These are phyloP conservation scores for Penicillium samsonianum DNA, from an alignment of 495 filamentous ascomycete genomes.

Conservation along the genomic window DNA sequence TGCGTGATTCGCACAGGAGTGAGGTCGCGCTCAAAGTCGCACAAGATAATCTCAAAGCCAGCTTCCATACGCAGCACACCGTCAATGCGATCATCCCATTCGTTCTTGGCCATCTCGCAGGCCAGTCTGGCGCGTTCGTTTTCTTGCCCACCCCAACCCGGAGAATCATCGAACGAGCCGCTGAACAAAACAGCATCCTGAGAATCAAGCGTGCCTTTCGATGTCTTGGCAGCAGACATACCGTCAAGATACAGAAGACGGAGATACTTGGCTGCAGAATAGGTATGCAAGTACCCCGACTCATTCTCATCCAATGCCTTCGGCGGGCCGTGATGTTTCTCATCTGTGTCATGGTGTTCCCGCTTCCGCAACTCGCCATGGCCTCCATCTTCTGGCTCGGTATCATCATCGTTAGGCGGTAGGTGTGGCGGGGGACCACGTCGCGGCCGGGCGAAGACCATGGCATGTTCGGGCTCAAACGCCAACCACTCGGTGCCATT, in stretches of 20 bases:
- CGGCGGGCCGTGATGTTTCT: too few species aligned
- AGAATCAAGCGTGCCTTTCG: slow-evolving; percentile 61
- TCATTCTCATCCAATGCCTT: slow-evolving; percentile 14
- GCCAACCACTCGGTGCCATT: slow-evolving; percentile 65
- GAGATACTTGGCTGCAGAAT: slow-evolving; percentile 50
- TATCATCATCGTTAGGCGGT: slow-evolving; percentile 2
- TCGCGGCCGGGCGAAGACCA: slow-evolving; percentile 49
- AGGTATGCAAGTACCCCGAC: slow-evolving; percentile 58
- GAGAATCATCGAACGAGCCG: slow-evolving; percentile 17
- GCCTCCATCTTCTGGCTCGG: background rate
- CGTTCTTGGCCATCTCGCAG: slow-evolving; percentile 47
- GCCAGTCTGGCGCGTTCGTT: slow-evolving; percentile 46
- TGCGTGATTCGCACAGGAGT: slow-evolving; percentile 33
- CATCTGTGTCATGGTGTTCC: too few species aligned
- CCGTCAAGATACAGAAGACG: slow-evolving; percentile 64
- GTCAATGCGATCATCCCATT: slow-evolving; percentile 55
- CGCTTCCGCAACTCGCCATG: slow-evolving; percentile 27
- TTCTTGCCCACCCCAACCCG: slow-evolving; percentile 37
- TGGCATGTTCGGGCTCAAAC: slow-evolving; percentile 68
- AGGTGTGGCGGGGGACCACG: slow-evolving; percentile 7
- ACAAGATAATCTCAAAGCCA: slow-evolving; percentile 71
- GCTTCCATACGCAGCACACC: slow-evolving; percentile 68
- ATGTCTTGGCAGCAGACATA: slow-evolving; percentile 58
- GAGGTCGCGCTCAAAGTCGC: slow-evolving; percentile 53
- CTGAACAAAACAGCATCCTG: slow-evolving; percentile 56